Conservation (phyloP, 1,284 basidiomycete species). For the Cryptococcus sp. region DNA sequence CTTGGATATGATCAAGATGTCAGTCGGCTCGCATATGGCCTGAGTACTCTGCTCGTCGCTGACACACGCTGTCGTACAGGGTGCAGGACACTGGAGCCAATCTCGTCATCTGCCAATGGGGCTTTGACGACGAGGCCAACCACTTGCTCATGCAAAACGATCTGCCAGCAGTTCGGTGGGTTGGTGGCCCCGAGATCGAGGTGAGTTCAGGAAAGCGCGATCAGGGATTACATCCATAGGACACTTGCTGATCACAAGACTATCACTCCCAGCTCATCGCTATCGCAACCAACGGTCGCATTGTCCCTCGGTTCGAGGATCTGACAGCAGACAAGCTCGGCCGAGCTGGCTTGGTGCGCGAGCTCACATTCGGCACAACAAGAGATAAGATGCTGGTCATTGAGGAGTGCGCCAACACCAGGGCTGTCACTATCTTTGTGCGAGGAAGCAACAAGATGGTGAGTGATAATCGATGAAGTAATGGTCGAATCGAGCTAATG, state of each 20-base stretch:
- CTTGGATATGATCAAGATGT: conserved; percentile 86
- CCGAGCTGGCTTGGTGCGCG: conserved; percentile 86
- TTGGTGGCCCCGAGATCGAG: conserved; percentile 98
- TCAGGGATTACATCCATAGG: not conserved
- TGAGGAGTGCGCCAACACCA: conserved; percentile 95
- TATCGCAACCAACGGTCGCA: conserved; percentile 96
- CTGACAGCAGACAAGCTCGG: conserved; percentile 89
- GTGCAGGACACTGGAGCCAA: conserved; percentile 99
- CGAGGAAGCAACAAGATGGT: conserved; percentile 99
- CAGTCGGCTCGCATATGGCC: conserved; percentile 15
- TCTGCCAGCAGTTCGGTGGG: conserved; percentile 97
- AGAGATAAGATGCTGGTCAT: conserved; percentile 99
- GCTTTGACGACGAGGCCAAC: conserved; percentile 99
- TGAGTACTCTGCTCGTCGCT: not conserved
- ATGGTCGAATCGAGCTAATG: not conserved
- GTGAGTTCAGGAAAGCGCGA: conserved; percentile 54
- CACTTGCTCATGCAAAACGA: conserved; percentile 97
- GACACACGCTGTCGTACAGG: conserved; percentile 41
- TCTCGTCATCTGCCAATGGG: conserved; percentile 99
- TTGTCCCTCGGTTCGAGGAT: conserved; percentile 97
- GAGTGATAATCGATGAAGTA: conserved; percentile 22
- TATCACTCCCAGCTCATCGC: conserved; percentile 74
- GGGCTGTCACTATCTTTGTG: conserved; percentile 96
- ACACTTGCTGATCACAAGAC: not conserved
- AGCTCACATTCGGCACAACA: conserved; percentile 94